Evolutionary conservation across 352 stramenopile genomes (phyloP).

Genomic region (Lagenidium giganteum): DNA sequence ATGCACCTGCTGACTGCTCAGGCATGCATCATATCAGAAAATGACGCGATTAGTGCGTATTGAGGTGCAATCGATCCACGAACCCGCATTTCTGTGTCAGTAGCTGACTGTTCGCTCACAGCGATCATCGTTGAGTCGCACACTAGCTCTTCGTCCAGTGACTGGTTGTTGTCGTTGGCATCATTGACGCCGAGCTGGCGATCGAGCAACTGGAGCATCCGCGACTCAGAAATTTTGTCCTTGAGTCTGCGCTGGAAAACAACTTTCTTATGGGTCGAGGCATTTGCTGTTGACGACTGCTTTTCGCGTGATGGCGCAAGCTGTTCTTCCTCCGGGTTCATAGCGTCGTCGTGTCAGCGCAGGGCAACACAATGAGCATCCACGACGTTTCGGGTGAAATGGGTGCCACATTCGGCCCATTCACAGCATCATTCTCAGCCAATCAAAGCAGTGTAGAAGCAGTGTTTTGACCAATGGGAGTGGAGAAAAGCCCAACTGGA

Average conservation of each 20-base stretch:
- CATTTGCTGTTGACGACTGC: too few species aligned
- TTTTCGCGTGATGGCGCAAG: too few species aligned
- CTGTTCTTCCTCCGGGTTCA: conserved; percentile 23
- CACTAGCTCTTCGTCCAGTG: conserved; percentile 57
- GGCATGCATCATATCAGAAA: too few species aligned
- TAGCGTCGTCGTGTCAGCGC: background rate
- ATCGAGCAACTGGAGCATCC: conserved; percentile 65
- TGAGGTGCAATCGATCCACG: too few species aligned
- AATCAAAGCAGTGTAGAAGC: background rate
- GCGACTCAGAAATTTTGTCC: conserved; percentile 58
- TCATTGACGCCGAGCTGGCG: conserved; percentile 20
- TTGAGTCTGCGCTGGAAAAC: conserved; percentile 54
- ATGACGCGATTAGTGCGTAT: too few species aligned
- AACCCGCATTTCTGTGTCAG: conserved; percentile 8
- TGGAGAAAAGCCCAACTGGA: too few species aligned
- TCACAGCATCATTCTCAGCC: background rate
- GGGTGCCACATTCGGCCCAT: too few species aligned
- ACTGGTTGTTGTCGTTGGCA: conserved; percentile 21
- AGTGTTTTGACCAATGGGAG: conserved; percentile 1
- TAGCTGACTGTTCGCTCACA: conserved; percentile 8
- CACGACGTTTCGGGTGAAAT: too few species aligned
- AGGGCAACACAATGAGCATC: too few species aligned
- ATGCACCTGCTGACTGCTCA: too few species aligned
- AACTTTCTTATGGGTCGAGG: too few species aligned
- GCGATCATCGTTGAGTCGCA: conserved; percentile 71